A percentile compares a stretch with the other conserved stretches of the same genome.
Evolutionary conservation across 2,329 filamentous ascomycete genomes (phyloP).

Genomic region (Microsporum audouinii): DNA sequence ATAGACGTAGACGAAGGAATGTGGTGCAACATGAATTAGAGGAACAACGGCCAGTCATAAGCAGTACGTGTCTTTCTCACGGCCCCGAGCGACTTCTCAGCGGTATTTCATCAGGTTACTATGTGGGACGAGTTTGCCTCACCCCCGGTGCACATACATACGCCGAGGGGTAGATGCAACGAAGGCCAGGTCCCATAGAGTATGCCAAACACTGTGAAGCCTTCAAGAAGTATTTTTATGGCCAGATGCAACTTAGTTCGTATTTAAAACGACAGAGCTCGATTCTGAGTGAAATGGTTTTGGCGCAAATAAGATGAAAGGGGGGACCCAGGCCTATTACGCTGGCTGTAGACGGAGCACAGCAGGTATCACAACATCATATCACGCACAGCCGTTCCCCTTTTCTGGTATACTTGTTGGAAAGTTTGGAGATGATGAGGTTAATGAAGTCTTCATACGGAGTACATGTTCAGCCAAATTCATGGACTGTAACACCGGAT

Average conservation of each 20-base stretch:
- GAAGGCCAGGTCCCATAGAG: background rate
- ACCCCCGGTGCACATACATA: background rate
- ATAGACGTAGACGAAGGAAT: background rate
- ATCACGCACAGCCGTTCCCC: background rate
- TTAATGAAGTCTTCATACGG: background rate
- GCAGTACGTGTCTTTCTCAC: background rate
- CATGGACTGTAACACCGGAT: background rate
- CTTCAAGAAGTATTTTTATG: background rate
- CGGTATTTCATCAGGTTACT: background rate
- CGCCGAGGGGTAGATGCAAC: background rate
- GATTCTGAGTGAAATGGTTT: background rate
- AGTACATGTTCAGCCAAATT: background rate
- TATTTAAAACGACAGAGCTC: background rate
- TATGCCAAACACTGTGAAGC: background rate
- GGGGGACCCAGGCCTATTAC: background rate
- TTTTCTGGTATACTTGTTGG: background rate
- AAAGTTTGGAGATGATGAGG: background rate
- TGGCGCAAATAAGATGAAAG: background rate
- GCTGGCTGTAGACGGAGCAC: background rate
- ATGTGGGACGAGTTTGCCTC: background rate
- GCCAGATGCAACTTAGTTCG: background rate
- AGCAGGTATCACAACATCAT: conserved; percentile 2
- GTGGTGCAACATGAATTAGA: background rate
- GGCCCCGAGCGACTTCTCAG: background rate
- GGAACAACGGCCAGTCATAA: background rate